Base-by-base conservation (phyloP, 768 basidiomycete species). In the Leccinum incarnatum region DNA sequence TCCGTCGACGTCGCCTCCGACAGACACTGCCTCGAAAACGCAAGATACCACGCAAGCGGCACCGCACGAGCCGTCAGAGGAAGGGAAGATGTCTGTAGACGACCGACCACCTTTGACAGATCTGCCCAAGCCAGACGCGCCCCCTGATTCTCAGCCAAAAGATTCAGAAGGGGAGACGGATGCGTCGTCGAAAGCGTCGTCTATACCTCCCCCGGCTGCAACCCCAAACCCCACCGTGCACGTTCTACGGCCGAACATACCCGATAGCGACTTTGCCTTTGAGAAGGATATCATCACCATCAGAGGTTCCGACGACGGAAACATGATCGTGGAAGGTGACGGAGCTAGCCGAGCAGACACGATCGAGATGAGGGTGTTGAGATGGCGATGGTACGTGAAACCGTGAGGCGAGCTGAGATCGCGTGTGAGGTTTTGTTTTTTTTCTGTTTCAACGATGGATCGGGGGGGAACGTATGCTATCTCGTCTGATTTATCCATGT, bases 381-480 rank as follows among this genome's bases (percentile, higher is more conserved):
- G 71, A 42, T 72, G 71, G 71, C 55, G 66, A 27, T 72, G 71
- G 71, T 55, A 64, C 49, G 15, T 42, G 17, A 37, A 14, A 23
- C 14, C 34, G 5, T 64, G 60, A 58, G 37, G 50, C 23, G 30
- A 53, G 8, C 27, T 21, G 36, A 49, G 59, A 61, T 36, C 30
- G 29, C 5, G 9, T 25, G 12, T 19, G 8, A 1, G 56, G 4
- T 27, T 34, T 56, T 34, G 23, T 32, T 42, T 42, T 42, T 42
- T 42, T 27, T 27, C 27, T 27, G 27, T 27, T 32, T 34, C 10
- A 10, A 15, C 11, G 21, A 34, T 62, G 40, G 19, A 50, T 34
- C n/a, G 47, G 6, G 42, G 11, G 40, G 17, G 40, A 10, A 45
- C 2, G 40, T 12, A n/a, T 49, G 54, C 1, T 49, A 61, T 67